Evolutionary conservation across 148 eudicot genomes (phyloP).

Genomic region (Camellia japonica): DNA sequence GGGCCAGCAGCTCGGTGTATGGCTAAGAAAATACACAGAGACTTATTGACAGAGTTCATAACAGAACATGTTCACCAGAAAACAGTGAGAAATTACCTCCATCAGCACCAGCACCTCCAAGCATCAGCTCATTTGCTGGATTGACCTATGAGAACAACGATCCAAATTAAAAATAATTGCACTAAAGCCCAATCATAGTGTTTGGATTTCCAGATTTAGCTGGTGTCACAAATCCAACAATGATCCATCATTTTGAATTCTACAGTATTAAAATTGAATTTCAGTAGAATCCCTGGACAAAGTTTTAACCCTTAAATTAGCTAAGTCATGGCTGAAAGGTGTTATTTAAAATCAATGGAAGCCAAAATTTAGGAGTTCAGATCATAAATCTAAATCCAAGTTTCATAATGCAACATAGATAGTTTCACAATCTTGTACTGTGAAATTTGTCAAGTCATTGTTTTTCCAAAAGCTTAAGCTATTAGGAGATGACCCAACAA

Average conservation of each 20-base stretch:
- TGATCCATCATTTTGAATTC: background rate
- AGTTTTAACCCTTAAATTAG: no score
- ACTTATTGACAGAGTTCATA: background rate
- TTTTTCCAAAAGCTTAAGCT: no score
- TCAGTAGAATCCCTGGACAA: no score
- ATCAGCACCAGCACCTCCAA: constrained; percentile 98
- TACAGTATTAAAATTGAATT: no score
- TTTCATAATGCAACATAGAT: background rate
- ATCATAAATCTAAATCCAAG: background rate
- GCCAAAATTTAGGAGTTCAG: background rate
- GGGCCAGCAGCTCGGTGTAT: constrained; percentile 95
- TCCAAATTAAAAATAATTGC: background rate
- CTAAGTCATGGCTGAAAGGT: no score
- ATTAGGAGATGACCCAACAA: no score
- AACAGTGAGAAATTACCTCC: constrained; percentile 51
- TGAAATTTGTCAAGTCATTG: background rate
- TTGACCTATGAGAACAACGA: constrained; percentile 50
- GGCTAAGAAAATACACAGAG: constrained; percentile 34
- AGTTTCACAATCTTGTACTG: background rate
- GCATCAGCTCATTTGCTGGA: constrained; percentile 91
- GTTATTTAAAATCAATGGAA: background rate
- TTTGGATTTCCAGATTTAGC: background rate
- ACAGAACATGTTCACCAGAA: background rate
- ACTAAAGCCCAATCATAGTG: background rate
- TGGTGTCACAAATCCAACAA: background rate